These are phyloP conservation scores for Neurospora sp. DNA, from an alignment of 495 filamentous ascomycete species.

Conservation along the genomic window DNA sequence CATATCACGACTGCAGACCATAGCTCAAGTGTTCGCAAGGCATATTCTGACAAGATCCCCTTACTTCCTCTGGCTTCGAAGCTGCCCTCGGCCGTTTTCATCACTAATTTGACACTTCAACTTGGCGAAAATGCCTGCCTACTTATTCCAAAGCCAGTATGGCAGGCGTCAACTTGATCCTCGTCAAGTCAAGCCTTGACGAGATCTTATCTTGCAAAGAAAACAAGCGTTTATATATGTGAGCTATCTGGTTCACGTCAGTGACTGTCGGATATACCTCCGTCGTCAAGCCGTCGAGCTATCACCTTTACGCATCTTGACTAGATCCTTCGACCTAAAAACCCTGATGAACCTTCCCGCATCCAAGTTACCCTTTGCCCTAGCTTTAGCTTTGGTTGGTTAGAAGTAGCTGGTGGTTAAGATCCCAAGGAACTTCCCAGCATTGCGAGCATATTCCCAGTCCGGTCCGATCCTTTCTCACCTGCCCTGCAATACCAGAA, in stretches of 20 bases:
- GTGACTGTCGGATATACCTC: not conserved
- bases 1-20: too few species aligned
- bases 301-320: not conserved
- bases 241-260: not conserved
- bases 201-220: not conserved
- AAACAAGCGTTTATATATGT: not conserved
- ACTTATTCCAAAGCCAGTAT: not conserved
- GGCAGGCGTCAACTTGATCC: not conserved
- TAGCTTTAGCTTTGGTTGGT: not conserved
- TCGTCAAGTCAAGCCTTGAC: not conserved
- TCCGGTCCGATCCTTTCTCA: not conserved
- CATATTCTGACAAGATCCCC: too few species aligned
- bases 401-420: not conserved
- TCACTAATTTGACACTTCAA: not conserved
- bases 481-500: not conserved
- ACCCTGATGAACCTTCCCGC: not conserved
- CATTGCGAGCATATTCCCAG: not conserved
- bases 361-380: not conserved
- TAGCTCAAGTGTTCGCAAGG: too few species aligned
- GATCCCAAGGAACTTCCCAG: not conserved
- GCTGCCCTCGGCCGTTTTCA: not conserved
- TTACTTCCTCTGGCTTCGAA: too few species aligned
- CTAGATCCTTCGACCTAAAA: not conserved
- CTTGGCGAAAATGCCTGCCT: not conserved
- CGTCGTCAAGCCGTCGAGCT: not conserved